These are phyloP conservation scores for Vaccinium myrtillus DNA, from an alignment of 148 eudicot genomes.

Conservation along the genomic window DNA sequence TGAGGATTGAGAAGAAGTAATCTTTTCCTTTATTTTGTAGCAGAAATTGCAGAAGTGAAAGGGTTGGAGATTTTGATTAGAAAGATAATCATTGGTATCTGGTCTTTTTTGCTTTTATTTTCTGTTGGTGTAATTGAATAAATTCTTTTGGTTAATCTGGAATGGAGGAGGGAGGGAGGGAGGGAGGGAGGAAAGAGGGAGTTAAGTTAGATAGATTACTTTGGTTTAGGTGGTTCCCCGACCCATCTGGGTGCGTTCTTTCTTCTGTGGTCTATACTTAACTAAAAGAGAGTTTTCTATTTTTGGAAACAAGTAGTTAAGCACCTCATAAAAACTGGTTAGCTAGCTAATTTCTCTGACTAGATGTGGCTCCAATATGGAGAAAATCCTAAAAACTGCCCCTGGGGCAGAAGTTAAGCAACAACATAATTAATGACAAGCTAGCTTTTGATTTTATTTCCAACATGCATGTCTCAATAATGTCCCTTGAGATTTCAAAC, in stretches of 20 bases:
- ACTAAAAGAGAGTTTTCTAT: constrained; percentile 6
- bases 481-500: too few relatives aligned
- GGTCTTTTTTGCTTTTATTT: not conserved
- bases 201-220: constrained; percentile 15
- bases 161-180: too few relatives aligned
- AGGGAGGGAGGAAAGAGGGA: constrained; percentile 11
- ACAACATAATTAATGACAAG: too few relatives aligned
- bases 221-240: constrained; percentile 19
- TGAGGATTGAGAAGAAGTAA: not conserved
- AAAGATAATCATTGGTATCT: not conserved
- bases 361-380: not conserved
- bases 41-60: not conserved
- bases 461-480: too few relatives aligned
- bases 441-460: too few relatives aligned
- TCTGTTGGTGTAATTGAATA: not conserved
- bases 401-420: too few relatives aligned
- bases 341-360: not conserved
- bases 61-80: not conserved
- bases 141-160: not conserved
- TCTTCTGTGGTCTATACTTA: constrained; percentile 16
- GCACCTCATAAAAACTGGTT: not conserved
- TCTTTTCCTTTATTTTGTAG: not conserved
- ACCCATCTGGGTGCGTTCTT: constrained; percentile 7
- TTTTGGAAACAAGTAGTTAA: constrained; percentile 11
- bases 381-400: too few relatives aligned